Evolutionary conservation across 768 basidiomycete species (phyloP), one percentile per base, ranked within the genome.

Genomic region (Crepidotus variabilis): DNA sequence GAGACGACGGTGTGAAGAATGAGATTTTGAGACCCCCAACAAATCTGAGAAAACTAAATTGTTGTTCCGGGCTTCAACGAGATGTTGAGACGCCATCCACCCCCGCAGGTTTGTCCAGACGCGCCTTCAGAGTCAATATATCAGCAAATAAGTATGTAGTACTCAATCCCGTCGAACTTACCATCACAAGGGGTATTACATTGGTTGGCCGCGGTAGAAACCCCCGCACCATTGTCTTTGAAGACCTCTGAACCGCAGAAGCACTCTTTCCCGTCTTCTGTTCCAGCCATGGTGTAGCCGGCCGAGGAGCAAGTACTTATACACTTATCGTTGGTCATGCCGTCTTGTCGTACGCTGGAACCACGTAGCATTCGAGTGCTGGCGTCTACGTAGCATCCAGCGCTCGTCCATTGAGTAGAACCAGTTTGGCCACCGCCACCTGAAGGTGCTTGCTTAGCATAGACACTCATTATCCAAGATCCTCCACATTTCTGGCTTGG

Each of bases 231-330:
- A 45, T 56, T 56, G 6, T 66, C 61, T 51, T 63, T 65, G 61
- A 51, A 60, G 23, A 72, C 28, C 49, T 66, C 57, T 4, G 65
- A 64, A 21, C 71, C 73, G 56, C 75, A 76, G 54, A 66, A 70
- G 54, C 74, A 75, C 54, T 76, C 67, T 7, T 50, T 54, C 3
- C 71, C 72, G 51, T 70, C 65, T 50, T 75, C 70, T 7, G 69
- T 67, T 11, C 66, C 75, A 32, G 75, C 75, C 54, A 73, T 66
- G 11, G 59, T 65, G 50, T 62, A 71, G 1, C 71, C 69, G 21
- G 53, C 62, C 16, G 52, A 50, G 4, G 66, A 55, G 51, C 73
- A 76, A 23, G 64, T 58, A 9, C 47, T 53, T 10, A 66, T 67
- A 52, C 73, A 75, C 33, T 34, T 61, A 14, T 69, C 65, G 0